A percentile compares a stretch with the other conserved stretches of the same genome.
These are phyloP conservation scores for Ilex asprella DNA, from an alignment of 257 asterid genomes.

Conservation along the genomic window DNA sequence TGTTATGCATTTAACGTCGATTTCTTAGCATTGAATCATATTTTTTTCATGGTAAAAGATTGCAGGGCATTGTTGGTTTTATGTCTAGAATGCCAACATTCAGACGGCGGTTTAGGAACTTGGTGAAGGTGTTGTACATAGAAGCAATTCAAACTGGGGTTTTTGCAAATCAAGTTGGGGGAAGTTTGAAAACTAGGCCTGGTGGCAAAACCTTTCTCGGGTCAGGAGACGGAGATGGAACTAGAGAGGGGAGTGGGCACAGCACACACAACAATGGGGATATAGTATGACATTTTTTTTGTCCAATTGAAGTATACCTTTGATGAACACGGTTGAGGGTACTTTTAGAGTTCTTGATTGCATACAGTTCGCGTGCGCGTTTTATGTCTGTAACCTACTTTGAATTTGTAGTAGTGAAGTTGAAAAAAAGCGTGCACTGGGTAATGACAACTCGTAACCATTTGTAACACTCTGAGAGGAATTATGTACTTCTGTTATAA, in stretches of 20 bases:
- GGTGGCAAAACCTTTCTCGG: constrained; percentile 14
- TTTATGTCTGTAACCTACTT: no score
- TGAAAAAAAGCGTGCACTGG: no score
- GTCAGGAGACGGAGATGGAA: constrained; percentile 18
- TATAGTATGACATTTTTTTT: constrained; percentile 25
- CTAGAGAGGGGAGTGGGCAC: constrained; percentile 1
- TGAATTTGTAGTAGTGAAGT: no score
- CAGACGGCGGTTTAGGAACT: constrained; percentile 62
- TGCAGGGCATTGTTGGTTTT: constrained; percentile 73
- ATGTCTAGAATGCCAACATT: constrained; percentile 74
- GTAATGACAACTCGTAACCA: no score
- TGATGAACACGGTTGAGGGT: no score
- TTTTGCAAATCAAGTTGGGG: constrained; percentile 13
- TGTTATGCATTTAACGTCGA: not conserved
- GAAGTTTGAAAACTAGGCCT: constrained; percentile 2
- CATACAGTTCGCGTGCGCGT: no score
- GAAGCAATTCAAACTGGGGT: constrained; percentile 49
- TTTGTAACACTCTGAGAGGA: no score
- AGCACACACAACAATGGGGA: constrained; percentile 3
- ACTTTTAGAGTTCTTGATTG: no score
- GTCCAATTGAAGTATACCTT: no score
- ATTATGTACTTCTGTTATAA: no score
- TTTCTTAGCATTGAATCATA: not conserved
- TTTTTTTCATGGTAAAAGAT: constrained; percentile 25
- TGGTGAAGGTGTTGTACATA: constrained; percentile 51